Base-by-base conservation (phyloP, 805 yeast genomes). In the Candida bentonensis region DNA sequence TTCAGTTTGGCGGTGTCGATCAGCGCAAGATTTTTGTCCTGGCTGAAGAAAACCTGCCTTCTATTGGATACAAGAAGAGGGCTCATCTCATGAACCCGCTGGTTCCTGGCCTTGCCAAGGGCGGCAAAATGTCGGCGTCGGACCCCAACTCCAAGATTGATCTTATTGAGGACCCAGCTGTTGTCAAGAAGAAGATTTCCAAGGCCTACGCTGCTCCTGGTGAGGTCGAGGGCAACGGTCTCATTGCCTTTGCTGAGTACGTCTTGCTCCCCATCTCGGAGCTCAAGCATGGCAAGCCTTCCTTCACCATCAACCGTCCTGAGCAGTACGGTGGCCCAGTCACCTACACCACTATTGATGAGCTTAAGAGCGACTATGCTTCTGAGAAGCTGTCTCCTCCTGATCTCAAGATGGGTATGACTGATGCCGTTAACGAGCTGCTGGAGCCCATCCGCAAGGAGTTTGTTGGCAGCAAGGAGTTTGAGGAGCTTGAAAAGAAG, bases 141-240 rank as follows among this genome's bases (percentile, higher is more conserved):
- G 98, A 92, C 68, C 96, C 98, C 55, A 92, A 87, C 71, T 88
- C 97, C 46, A 92, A 92, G 67, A 87, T 92, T 51, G 98, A 92
- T 59, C 63, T 92, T 28, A 67, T 88, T 49, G 99, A 92, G 63
- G 89, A 82, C 41, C 94, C 96, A 53, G 82, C 82, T 59, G 64
- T 67, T 25, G 92, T 92, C 46, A 82, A 78, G 66, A 89, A 89
- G 79, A 92, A 92, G 74, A 78, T 92, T 55, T 76, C 78, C 54
- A 74, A 83, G 57, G 98, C 99, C 1, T 89, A 74, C 70, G 92
- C 96, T 68, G 88, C 95, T 21, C 96, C 97, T 22, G 97, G 97
- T 58, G 79, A 72, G 49, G 79, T 87, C 39, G 92, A 82, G 54
- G 94, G 83, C 51, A 92, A 92, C 59, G 98, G 98, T 30, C 69